Conservation (phyloP, 805 yeast genomes). For the Monosporozyma unispora region DNA sequence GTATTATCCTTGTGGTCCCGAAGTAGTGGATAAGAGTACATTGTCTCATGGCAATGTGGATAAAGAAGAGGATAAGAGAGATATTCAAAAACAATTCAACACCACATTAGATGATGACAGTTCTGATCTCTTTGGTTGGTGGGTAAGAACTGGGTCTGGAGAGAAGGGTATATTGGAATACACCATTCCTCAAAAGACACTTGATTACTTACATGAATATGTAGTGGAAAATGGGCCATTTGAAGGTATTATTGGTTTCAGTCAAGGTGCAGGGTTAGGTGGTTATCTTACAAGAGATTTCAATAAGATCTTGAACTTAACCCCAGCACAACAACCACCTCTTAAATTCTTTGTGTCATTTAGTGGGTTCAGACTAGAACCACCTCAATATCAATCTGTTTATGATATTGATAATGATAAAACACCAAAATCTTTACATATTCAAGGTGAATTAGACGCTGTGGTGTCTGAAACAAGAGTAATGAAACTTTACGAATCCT, state of each 20-base stretch:
- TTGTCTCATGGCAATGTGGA: not conserved
- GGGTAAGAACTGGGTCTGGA: slow-evolving; percentile 36
- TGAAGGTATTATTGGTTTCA: slow-evolving; percentile 79
- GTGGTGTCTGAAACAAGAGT: slow-evolving; percentile 71
- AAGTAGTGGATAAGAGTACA: slow-evolving; percentile 9
- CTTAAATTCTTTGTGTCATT: slow-evolving; percentile 67
- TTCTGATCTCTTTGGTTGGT: slow-evolving; percentile 53
- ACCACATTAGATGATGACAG: slow-evolving; percentile 12
- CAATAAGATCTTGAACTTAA: slow-evolving; percentile 34
- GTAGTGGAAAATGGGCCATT: slow-evolving; percentile 59
- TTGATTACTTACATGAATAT: slow-evolving; percentile 36
- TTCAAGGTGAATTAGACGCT: slow-evolving; percentile 81
- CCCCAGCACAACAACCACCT: slow-evolving; percentile 34
- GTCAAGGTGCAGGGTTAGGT: slow-evolving; percentile 86
- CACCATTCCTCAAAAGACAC: slow-evolving; percentile 26
- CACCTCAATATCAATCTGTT: slow-evolving; percentile 14
- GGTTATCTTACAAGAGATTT: slow-evolving; percentile 51
- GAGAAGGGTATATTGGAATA: slow-evolving; percentile 10
- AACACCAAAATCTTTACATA: slow-evolving; percentile 47
- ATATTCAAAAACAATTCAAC: slow-evolving; percentile 32
- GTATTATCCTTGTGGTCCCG: slow-evolving; percentile 67
- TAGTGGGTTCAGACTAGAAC: slow-evolving; percentile 46
- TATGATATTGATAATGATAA: slow-evolving; percentile 16
- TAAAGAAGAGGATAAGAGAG: slow-evolving; percentile 10
- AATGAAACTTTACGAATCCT: slow-evolving; percentile 44